Conservation (phyloP, 2,329 filamentous ascomycete genomes). For the Neodidymelliopsis sp. region DNA sequence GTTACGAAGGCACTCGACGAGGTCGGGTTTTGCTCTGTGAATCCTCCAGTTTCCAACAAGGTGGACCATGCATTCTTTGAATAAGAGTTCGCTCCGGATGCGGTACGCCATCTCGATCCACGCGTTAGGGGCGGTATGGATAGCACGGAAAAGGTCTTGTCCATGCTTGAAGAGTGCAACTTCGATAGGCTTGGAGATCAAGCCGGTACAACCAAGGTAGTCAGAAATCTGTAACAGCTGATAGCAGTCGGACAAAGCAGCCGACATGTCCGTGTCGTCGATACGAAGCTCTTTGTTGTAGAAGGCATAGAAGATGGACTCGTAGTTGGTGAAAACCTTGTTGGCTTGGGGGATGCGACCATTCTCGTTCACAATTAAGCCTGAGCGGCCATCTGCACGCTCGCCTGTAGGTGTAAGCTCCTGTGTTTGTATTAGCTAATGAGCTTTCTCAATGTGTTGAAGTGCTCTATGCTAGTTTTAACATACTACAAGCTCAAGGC, state of each 20-base stretch:
- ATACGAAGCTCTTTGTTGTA: constrained; percentile 55
- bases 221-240: constrained; percentile 56
- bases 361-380: constrained; percentile 46
- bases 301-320: constrained; percentile 56
- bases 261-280: constrained; percentile 49
- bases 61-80: constrained; percentile 56
- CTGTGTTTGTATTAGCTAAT: constrained; percentile 27
- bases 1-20: constrained; percentile 25
- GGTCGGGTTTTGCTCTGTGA: constrained; percentile 11
- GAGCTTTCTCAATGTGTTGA: neutral
- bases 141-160: constrained; percentile 55
- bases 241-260: constrained; percentile 51
- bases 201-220: constrained; percentile 53
- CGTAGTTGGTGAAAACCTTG: constrained; percentile 47
- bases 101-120: constrained; percentile 58
- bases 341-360: constrained; percentile 39
- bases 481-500: constrained; percentile 38
- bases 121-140: constrained; percentile 51
- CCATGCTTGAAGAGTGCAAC: constrained; percentile 57
- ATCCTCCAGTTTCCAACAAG: constrained; percentile 52
- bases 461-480: neutral
- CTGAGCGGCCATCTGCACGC: constrained; percentile 24
- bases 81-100: constrained; percentile 56
- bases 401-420: constrained; percentile 46
- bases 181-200: constrained; percentile 57